These are phyloP conservation scores for Mycena kentingensis DNA, from an alignment of 768 basidiomycete species.

Conservation along the genomic window DNA sequence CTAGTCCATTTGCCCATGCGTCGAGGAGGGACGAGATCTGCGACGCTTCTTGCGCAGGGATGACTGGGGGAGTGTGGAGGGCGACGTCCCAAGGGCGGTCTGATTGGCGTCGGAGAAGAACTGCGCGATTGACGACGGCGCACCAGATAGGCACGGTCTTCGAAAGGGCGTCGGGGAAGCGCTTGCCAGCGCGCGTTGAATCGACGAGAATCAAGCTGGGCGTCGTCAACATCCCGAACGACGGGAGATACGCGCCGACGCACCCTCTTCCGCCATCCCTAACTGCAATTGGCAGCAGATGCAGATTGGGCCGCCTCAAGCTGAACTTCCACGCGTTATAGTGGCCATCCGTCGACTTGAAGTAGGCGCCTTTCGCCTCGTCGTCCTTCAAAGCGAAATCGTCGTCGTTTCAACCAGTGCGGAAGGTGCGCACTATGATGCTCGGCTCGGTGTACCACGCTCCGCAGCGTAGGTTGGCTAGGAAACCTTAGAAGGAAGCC, in stretches of 20 bases:
- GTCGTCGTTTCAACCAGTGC: constrained; percentile 5
- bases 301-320: constrained; percentile 80
- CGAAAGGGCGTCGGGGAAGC: constrained; percentile 90
- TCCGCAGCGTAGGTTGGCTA: constrained; percentile 94
- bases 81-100: constrained; percentile 53
- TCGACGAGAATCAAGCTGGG: constrained; percentile 84
- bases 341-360: constrained; percentile 92
- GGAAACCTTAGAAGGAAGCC: neutral
- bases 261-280: constrained; percentile 56
- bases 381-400: neutral
- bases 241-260: constrained; percentile 22
- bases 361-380: constrained; percentile 62
- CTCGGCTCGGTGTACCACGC: constrained; percentile 87
- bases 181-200: constrained; percentile 90
- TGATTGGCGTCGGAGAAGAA: constrained; percentile 31
- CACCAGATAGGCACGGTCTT: constrained; percentile 98
- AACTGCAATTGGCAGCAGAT: constrained; percentile 62
- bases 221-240: constrained; percentile 6
- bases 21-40: constrained; percentile 73
- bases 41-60: constrained; percentile 73
- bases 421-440: constrained; percentile 43
- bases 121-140: constrained; percentile 76
- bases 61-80: constrained; percentile 72
- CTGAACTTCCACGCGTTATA: constrained; percentile 85
- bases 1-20: constrained; percentile 67